Evolutionary conservation across 2,329 filamentous ascomycete species (phyloP).

Genomic region (Talaromyces sp.): DNA sequence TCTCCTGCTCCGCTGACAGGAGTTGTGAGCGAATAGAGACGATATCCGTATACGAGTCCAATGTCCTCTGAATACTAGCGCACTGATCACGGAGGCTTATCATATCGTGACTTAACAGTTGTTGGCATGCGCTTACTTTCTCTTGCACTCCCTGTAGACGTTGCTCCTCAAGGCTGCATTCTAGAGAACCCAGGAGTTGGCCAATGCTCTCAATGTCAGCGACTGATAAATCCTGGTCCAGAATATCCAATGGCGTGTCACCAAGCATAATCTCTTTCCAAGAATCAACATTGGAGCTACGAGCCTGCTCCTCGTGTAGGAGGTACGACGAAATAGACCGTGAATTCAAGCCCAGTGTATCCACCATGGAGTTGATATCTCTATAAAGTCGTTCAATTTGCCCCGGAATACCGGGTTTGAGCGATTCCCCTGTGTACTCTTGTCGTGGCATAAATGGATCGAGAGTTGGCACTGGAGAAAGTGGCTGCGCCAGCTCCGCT

Average conservation of each 20-base stretch:
- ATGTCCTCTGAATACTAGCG: constrained; percentile 71
- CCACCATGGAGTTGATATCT: constrained; percentile 73
- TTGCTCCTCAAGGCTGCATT: constrained; percentile 61
- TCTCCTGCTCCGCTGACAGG: constrained; percentile 76
- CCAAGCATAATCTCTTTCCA: constrained; percentile 48
- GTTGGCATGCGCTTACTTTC: constrained; percentile 64
- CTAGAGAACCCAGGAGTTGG: constrained; percentile 61
- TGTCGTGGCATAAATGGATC: constrained; percentile 48
- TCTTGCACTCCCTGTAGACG: constrained; percentile 64
- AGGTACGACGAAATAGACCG: constrained; percentile 60
- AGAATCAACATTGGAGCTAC: constrained; percentile 15
- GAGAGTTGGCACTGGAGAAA: constrained; percentile 39
- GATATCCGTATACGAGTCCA: constrained; percentile 65
- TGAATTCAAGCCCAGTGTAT: constrained; percentile 83
- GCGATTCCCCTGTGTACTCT: constrained; percentile 40
- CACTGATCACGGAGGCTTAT: constrained; percentile 69
- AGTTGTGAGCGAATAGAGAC: constrained; percentile 66
- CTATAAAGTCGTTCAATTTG: constrained; percentile 48
- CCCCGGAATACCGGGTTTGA: constrained; percentile 45
- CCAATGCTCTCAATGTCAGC: constrained; percentile 69
- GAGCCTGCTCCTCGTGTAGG: constrained; percentile 30
- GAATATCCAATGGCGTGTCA: constrained; percentile 60
- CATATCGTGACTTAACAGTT: constrained; percentile 63
- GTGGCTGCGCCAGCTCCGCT: constrained; percentile 39
- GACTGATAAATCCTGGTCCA: constrained; percentile 70